phyloP scores from a whole-genome alignment of 495 filamentous ascomycete species.

The Peziza echinospora region DNA sequence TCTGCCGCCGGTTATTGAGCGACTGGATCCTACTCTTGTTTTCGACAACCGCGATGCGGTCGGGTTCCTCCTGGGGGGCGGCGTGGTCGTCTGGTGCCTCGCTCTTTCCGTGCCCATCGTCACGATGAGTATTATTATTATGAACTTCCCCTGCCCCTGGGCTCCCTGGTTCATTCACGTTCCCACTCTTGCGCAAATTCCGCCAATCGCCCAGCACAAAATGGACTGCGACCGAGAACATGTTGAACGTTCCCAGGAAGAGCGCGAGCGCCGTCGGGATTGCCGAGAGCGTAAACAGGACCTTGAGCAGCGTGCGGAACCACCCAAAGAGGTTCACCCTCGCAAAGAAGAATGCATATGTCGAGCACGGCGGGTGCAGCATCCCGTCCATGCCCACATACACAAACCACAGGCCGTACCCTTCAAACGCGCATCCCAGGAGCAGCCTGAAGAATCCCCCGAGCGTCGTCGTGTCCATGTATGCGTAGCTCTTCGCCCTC shows the following conservation, averaged over 20 bases:
- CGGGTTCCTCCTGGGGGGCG: no score
- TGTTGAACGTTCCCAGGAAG: neutral
- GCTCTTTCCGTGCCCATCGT: no score
- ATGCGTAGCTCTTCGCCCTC: conserved; percentile 1
- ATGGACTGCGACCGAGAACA: neutral
- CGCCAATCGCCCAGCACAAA: neutral
- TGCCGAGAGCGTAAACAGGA: neutral
- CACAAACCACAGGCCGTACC: conserved; percentile 11
- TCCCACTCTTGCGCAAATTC: neutral
- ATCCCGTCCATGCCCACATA: conserved; percentile 13
- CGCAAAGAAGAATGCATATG: conserved; percentile 6
- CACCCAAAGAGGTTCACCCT: conserved; percentile 9
- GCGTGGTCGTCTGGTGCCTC: no score
- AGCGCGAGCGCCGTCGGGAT: neutral
- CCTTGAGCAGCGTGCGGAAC: conserved; percentile 12
- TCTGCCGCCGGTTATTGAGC: neutral
- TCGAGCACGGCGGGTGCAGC: conserved; percentile 3
- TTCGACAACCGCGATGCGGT: no score
- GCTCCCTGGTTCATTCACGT: neutral
- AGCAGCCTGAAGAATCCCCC: conserved; percentile 16
- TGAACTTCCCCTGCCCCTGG: no score
- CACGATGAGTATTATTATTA: no score
- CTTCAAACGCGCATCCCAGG: conserved; percentile 9
- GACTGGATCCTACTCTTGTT: no score
- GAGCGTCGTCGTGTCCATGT: conserved; percentile 8